A percentile compares a stretch with the other conserved stretches of the same genome.
These are phyloP conservation scores for Coccomyxa sp. DNA, from an alignment of 139 green algal species.

Conservation along the genomic window DNA sequence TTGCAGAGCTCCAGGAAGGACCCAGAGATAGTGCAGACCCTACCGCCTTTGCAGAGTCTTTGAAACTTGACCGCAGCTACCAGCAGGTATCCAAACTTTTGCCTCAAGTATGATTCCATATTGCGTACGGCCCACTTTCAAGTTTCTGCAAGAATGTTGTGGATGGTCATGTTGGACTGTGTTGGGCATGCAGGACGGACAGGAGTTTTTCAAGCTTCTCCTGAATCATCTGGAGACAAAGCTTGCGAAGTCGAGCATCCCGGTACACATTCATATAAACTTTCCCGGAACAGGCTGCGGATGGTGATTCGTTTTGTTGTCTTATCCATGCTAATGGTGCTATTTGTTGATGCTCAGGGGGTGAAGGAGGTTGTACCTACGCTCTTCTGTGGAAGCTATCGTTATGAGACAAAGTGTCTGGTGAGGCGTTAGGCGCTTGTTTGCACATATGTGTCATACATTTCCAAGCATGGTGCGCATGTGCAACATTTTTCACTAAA, in stretches of 20 bases:
- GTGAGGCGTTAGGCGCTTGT: background rate
- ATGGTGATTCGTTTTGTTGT: no score
- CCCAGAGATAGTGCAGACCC: slow-evolving; percentile 52
- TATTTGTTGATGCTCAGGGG: background rate
- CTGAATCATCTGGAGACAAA: slow-evolving; percentile 69
- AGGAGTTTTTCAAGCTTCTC: slow-evolving; percentile 94
- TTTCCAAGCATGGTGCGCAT: no score
- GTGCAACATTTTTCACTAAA: no score
- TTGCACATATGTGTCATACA: no score
- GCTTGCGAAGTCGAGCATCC: slow-evolving; percentile 25
- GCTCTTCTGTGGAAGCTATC: slow-evolving; percentile 14
- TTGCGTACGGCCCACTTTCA: background rate
- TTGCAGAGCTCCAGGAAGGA: slow-evolving; percentile 61
- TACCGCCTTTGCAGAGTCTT: slow-evolving; percentile 43
- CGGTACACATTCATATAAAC: background rate
- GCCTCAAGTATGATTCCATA: background rate
- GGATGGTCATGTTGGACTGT: background rate
- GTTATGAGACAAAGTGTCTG: slow-evolving; percentile 71
- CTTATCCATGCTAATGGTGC: slow-evolving; percentile 1
- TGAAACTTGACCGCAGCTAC: slow-evolving; percentile 70
- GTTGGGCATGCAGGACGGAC: slow-evolving; percentile 67
- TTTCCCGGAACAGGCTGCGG: no score
- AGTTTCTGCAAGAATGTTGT: background rate
- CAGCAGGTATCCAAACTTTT: slow-evolving; percentile 59
- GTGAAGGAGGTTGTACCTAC: background rate